phyloP scores from a whole-genome alignment of 768 basidiomycete genomes.

The Trametes cinnabarina region DNA sequence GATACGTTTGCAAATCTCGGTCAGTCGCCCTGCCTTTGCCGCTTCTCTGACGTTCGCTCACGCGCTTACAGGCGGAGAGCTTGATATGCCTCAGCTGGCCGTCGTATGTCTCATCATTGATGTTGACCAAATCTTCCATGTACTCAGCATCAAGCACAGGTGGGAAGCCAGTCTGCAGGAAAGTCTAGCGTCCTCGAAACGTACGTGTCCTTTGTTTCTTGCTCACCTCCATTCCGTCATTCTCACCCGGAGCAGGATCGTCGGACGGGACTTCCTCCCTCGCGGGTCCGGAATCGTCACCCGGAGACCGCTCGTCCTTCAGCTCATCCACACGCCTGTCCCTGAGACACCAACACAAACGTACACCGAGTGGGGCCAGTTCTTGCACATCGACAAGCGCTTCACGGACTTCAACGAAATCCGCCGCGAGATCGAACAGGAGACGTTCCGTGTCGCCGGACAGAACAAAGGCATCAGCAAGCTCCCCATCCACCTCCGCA shows the following conservation, averaged over 20 bases:
- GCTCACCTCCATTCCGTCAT: not conserved
- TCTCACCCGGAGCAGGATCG: conserved; percentile 52
- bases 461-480: conserved; percentile 99
- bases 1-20: conserved; percentile 89
- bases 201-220: conserved; percentile 45
- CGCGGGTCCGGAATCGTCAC: conserved; percentile 95
- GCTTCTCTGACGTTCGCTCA: conserved; percentile 13
- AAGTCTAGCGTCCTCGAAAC: conserved; percentile 97
- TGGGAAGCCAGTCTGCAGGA: conserved; percentile 94
- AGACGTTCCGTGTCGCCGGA: conserved; percentile 95
- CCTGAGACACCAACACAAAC: conserved; percentile 45
- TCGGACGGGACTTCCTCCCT: conserved; percentile 89
- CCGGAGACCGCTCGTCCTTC: conserved; percentile 89
- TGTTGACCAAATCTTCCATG: not conserved
- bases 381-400: conserved; percentile 92
- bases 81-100: conserved; percentile 90
- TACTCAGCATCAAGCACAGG: conserved; percentile 43
- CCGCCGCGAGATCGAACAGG: conserved; percentile 94
- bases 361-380: conserved; percentile 91
- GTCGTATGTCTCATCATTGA: conserved; percentile 56
- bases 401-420: conserved; percentile 97
- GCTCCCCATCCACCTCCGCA: conserved; percentile 90
- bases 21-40: conserved; percentile 38
- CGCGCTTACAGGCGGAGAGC: conserved; percentile 64
- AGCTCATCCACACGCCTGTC: conserved; percentile 88